Evolutionary conservation across 2,329 filamentous ascomycete genomes (phyloP).

Genomic region (Fusarium duplospermum): DNA sequence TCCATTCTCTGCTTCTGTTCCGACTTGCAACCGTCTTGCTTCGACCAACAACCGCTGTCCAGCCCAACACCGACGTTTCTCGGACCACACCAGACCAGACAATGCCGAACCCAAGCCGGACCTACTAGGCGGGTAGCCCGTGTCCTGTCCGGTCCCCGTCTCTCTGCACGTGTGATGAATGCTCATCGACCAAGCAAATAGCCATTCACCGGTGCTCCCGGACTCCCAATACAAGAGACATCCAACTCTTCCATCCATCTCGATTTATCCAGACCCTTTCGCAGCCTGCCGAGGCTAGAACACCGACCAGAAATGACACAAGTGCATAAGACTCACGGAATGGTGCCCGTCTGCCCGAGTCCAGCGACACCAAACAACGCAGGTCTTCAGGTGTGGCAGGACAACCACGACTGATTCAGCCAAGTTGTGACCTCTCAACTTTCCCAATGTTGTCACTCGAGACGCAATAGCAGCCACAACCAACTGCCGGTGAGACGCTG

Average conservation of each 20-base stretch:
- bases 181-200: constrained; percentile 7
- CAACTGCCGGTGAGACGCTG: constrained; percentile 13
- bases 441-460: constrained; percentile 16
- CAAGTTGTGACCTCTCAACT: background rate
- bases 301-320: constrained; percentile 24
- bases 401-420: background rate
- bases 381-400: background rate
- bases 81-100: constrained; percentile 13
- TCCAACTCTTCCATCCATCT: constrained; percentile 22
- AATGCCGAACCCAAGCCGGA: constrained; percentile 11
- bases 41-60: background rate
- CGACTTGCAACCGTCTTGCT: background rate
- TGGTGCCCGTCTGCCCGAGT: constrained; percentile 3
- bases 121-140: constrained; percentile 8
- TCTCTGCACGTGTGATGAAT: constrained; percentile 31
- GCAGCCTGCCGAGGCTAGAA: constrained; percentile 23
- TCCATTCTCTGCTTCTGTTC: constrained; percentile 13
- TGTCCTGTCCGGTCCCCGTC: constrained; percentile 20
- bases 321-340: constrained; percentile 6
- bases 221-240: background rate
- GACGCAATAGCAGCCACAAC: constrained; percentile 1
- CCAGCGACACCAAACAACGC: background rate
- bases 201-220: constrained; percentile 22
- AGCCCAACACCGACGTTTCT: constrained; percentile 11
- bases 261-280: constrained; percentile 17